Percentiles rank a stretch among this genome's conserved stretches.
phyloP scores from a whole-genome alignment of 2,329 filamentous ascomycete genomes.

The Daldinia sp. region DNA sequence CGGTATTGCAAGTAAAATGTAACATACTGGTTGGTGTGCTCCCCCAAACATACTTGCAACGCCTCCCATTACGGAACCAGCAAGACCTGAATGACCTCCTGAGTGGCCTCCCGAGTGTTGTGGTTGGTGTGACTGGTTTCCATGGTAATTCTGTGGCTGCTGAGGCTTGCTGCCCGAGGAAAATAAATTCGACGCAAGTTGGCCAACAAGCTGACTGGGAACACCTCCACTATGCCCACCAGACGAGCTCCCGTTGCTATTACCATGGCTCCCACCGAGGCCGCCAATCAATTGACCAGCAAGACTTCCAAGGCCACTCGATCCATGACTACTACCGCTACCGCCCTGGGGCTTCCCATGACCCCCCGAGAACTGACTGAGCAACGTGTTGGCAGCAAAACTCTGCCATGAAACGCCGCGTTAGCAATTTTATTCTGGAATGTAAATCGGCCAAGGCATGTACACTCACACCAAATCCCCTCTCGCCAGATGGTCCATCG shows the following conservation, averaged over 20 bases:
- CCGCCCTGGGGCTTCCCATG: constrained; percentile 52
- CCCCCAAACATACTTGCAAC: constrained; percentile 63
- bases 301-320: constrained; percentile 55
- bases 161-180: constrained; percentile 59
- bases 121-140: constrained; percentile 51
- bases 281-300: constrained; percentile 55
- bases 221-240: constrained; percentile 39
- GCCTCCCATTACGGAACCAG: constrained; percentile 63
- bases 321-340: constrained; percentile 48
- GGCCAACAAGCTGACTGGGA: constrained; percentile 63
- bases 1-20: not conserved
- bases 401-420: constrained; percentile 51
- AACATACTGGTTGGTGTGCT: constrained; percentile 50
- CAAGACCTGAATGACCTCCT: no score
- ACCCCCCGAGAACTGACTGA: constrained; percentile 55
- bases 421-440: constrained; percentile 40
- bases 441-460: constrained; percentile 14
- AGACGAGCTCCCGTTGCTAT: constrained; percentile 40
- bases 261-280: constrained; percentile 40
- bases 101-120: constrained; percentile 55
- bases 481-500: constrained; percentile 64
- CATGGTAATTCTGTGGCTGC: constrained; percentile 58
- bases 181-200: constrained; percentile 64
- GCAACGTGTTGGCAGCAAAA: constrained; percentile 67
- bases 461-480: constrained; percentile 70